Percentiles rank a stretch among this genome's conserved stretches.
Evolutionary conservation across 257 asterid genomes (phyloP).

Genomic region (Linderniella brevidens): DNA sequence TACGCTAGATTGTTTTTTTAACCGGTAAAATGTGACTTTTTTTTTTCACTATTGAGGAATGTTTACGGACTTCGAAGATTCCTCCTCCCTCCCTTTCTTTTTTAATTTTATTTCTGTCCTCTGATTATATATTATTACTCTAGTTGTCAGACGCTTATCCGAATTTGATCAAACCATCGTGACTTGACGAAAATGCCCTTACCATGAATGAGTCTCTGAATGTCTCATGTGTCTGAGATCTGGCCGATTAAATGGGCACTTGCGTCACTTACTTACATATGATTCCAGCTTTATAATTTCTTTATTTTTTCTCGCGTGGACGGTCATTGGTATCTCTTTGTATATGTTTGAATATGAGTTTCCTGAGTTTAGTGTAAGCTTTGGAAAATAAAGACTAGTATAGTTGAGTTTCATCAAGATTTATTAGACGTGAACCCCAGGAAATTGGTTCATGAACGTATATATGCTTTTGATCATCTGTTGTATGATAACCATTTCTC

Average conservation of each 20-base stretch:
- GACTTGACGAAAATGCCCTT: background rate
- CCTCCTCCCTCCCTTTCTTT: too few species aligned
- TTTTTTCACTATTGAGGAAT: too few species aligned
- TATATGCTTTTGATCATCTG: conserved; percentile 1
- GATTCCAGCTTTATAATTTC: background rate
- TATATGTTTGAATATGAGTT: background rate
- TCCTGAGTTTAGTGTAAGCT: too few species aligned
- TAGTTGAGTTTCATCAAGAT: background rate
- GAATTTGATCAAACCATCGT: background rate
- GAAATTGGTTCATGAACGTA: too few species aligned
- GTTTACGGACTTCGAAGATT: too few species aligned
- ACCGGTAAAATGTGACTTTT: too few species aligned
- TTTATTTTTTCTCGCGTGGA: too few species aligned
- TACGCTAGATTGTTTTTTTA: too few species aligned
- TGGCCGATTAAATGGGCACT: conserved; percentile 3
- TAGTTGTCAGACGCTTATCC: too few species aligned
- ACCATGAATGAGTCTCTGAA: background rate
- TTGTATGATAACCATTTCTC: conserved; percentile 4
- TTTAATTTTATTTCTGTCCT: too few species aligned
- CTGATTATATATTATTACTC: too few species aligned
- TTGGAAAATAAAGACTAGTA: too few species aligned
- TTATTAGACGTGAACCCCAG: background rate
- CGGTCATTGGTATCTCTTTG: conserved; percentile 1
- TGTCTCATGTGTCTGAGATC: background rate
- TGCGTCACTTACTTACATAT: background rate